These are phyloP conservation scores for Tetrahymena borealis DNA, from an alignment of 73 alveolate species.

Conservation along the genomic window DNA sequence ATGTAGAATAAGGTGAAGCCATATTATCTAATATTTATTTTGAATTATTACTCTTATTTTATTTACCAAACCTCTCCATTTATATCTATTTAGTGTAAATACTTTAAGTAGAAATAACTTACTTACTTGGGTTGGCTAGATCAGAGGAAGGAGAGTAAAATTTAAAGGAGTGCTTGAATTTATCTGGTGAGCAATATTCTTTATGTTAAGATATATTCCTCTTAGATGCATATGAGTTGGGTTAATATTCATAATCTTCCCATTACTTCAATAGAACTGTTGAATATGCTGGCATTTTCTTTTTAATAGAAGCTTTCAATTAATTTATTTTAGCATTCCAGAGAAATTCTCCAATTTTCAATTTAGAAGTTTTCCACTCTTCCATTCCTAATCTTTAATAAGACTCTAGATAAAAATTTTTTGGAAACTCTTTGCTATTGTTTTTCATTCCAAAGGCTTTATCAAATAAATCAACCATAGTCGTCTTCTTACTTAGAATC, in stretches of 20 bases:
- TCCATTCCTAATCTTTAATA: not conserved
- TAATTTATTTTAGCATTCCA: not conserved
- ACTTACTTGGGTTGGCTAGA: not conserved
- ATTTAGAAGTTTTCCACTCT: not conserved
- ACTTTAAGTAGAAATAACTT: too few species aligned
- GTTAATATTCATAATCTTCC: not conserved
- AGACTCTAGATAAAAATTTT: not conserved
- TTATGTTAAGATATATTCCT: not conserved
- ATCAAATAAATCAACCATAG: not conserved
- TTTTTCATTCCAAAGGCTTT: too few species aligned
- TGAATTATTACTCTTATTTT: not conserved
- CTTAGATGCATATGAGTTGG: not conserved
- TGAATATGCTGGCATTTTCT: not conserved
- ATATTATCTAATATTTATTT: not conserved
- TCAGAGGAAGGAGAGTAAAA: not conserved
- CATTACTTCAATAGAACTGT: not conserved
- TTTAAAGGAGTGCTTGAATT: not conserved
- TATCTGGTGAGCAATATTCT: not conserved
- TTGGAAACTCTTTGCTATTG: not conserved
- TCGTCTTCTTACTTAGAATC: not conserved
- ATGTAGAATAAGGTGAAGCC: not conserved
- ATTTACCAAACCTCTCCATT: not conserved
- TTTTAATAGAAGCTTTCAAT: not conserved
- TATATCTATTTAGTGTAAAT: too few species aligned
- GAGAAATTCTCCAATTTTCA: not conserved